Base-by-base conservation (phyloP, 2,329 filamentous ascomycete species). In the Ciborinia camelliae region DNA sequence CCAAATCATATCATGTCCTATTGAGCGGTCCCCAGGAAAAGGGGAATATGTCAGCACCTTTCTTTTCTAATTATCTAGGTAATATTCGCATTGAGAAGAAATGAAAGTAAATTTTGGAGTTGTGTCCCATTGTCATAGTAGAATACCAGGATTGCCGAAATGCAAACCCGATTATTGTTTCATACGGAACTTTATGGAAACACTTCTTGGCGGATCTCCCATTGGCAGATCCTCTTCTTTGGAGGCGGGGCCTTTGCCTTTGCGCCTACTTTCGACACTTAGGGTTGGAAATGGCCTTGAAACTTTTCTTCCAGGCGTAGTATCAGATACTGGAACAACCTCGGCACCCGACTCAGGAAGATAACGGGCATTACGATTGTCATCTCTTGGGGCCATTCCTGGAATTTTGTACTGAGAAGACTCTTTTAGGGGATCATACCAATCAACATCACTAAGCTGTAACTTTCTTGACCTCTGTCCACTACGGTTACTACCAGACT, bases 391-490 rank as follows among this genome's bases (percentile, higher is more conserved):
- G 60, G 39, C 32, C 47, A 47, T 54, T 51, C 62, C 64, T 68
- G 67, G 64, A 67, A 57, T 55, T 59, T 63, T 65, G 58, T 59
- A 68, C 65, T 66, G 51, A 63, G 65, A 61, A 66, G 63, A 63
- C 63, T 65, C 71, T 54, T 62, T 67, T 57, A 70, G 71, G 64
- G 69, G 63, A 66, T 70, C 81, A 81, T 94, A 97, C 95, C 95
- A 99, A 78, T 99, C 94, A 77, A 99, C 91, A 78, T 99, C 95
- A 78, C 92, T 97, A 66, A 98, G 85, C 76, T 98, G 94, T 67
- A 99, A 82, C 78, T 96, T 96, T 73, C 95, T 87, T 65, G 90
- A 88, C 69, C 93, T 89, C 76, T 97, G 92, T 66, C 89, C 88
- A 74, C 84, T 86, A 66, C 83, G 83, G 51, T 73, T 75, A 63